Conservation (phyloP, 495 filamentous ascomycete species). For the Tuber umbilicatum region DNA sequence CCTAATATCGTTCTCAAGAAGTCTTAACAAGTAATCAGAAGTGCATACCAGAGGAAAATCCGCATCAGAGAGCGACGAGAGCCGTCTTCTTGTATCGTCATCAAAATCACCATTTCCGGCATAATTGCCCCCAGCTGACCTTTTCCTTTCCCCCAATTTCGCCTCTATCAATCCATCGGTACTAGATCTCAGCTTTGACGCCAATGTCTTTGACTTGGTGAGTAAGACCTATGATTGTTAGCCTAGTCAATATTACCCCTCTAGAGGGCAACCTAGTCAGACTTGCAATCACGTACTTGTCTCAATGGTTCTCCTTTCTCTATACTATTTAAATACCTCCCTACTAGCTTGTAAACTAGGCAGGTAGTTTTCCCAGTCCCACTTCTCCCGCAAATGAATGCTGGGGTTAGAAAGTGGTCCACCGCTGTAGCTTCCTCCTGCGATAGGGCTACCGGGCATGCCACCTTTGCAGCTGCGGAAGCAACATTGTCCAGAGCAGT, state of each 20-base stretch:
- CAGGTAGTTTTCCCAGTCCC: slow-evolving; percentile 50
- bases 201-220: slow-evolving; percentile 45
- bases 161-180: slow-evolving; percentile 41
- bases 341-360: slow-evolving; percentile 45
- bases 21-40: slow-evolving; percentile 43
- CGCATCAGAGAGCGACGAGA: slow-evolving; percentile 28
- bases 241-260: neutral
- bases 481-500: slow-evolving; percentile 15
- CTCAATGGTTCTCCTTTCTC: slow-evolving; percentile 25
- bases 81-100: slow-evolving; percentile 8
- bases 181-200: slow-evolving; percentile 42
- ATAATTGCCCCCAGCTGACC: neutral
- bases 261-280: neutral
- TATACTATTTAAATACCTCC: slow-evolving; percentile 8
- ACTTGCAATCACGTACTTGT: slow-evolving; percentile 39
- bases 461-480: slow-evolving; percentile 4
- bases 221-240: slow-evolving; percentile 41
- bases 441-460: slow-evolving; percentile 47
- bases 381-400: slow-evolving; percentile 46
- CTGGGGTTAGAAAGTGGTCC: slow-evolving; percentile 41
- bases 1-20: slow-evolving; percentile 42
- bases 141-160: neutral
- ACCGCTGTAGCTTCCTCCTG: slow-evolving; percentile 43
- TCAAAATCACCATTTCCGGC: neutral
- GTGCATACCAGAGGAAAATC: slow-evolving; percentile 47